phyloP scores from a whole-genome alignment of 2,329 filamentous ascomycete genomes.

The Colletotrichum musicola region DNA sequence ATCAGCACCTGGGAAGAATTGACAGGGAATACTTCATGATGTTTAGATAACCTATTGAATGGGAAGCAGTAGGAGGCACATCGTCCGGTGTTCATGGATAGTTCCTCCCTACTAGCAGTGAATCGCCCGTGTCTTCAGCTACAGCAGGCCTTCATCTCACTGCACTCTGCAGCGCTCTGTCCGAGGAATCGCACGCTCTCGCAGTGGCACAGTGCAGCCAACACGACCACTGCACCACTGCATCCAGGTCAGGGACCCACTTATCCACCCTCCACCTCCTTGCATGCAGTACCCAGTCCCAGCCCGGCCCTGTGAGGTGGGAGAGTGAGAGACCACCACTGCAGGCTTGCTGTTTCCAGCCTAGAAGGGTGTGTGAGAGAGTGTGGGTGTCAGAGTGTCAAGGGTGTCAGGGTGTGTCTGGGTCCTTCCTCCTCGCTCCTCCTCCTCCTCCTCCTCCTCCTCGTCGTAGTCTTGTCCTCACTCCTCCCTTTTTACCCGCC shows the following conservation, averaged over 20 bases:
- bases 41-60: too few species aligned
- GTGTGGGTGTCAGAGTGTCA: neutral
- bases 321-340: too few species aligned
- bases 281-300: constrained; percentile 17
- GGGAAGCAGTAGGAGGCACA: neutral
- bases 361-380: neutral
- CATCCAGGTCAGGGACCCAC: constrained; percentile 3
- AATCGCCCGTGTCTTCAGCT: too few species aligned
- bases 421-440: constrained; percentile 21
- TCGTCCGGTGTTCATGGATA: neutral
- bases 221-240: neutral
- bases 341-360: neutral
- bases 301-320: neutral
- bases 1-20: too few species aligned
- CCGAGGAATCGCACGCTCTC: constrained; percentile 28
- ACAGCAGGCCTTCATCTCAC: neutral
- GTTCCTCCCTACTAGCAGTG: too few species aligned
- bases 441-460: neutral
- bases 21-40: too few species aligned
- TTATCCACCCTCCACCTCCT: constrained; percentile 30
- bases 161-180: neutral
- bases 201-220: constrained; percentile 35
- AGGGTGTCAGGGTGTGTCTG: neutral
- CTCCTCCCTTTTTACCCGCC: constrained; percentile 29
- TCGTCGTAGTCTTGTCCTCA: neutral